A percentile compares a stretch with the other conserved stretches of the same genome.
Conservation (phyloP, 352 stramenopile species). For the Phytopythium chamaehyphon region DNA sequence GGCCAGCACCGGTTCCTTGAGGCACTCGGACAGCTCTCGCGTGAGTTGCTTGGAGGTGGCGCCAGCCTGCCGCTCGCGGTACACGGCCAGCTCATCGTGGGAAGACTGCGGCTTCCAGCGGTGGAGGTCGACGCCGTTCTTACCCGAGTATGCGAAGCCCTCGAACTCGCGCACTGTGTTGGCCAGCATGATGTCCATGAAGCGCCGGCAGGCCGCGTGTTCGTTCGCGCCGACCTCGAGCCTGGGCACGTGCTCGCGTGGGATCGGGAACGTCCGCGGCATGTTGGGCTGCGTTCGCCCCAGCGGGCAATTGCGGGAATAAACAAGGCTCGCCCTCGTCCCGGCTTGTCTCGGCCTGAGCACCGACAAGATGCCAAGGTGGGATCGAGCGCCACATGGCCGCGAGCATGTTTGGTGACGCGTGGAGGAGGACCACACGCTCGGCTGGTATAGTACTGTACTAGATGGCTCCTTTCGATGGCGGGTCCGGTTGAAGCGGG, state of each 20-base stretch:
- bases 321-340: too few species aligned
- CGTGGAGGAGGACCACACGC: too few species aligned
- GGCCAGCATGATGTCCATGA: slow-evolving; percentile 30
- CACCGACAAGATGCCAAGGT: background rate
- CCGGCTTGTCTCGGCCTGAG: slow-evolving; percentile 1
- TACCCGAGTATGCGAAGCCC: slow-evolving; percentile 15
- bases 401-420: too few species aligned
- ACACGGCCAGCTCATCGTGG: slow-evolving; percentile 37
- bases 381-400: background rate
- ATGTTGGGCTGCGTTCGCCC: slow-evolving; percentile 14
- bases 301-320: slow-evolving; percentile 14
- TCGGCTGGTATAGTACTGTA: background rate
- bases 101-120: slow-evolving; percentile 35
- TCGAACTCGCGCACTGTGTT: slow-evolving; percentile 43
- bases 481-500: too few species aligned
- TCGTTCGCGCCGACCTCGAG: slow-evolving; percentile 29
- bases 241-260: slow-evolving; percentile 26
- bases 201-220: slow-evolving; percentile 19
- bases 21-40: slow-evolving; percentile 16
- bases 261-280: slow-evolving; percentile 34
- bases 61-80: slow-evolving; percentile 30
- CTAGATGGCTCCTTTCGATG: too few species aligned
- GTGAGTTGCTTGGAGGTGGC: slow-evolving; percentile 17
- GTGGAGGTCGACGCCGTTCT: slow-evolving; percentile 19
- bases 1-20: slow-evolving; percentile 5